A percentile compares a stretch with the other conserved stretches of the same genome.
phyloP scores from a whole-genome alignment of 2,329 filamentous ascomycete genomes.

The Hypomyces rosellus region DNA sequence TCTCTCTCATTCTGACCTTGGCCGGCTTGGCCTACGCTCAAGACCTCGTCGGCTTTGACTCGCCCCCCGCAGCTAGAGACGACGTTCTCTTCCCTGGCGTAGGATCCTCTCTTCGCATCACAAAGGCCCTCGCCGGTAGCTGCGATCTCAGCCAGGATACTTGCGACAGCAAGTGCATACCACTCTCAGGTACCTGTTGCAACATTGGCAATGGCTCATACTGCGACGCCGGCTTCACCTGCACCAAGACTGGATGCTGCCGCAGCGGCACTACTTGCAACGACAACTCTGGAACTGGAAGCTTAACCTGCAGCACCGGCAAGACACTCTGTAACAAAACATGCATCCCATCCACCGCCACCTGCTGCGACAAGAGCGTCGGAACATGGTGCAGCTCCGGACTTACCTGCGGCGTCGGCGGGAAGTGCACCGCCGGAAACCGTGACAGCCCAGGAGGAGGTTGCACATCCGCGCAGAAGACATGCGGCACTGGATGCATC shows the following conservation, averaged over 20 bases:
- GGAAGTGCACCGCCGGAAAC: background rate
- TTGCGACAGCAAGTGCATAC: conserved; percentile 27
- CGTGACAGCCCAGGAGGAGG: conserved; percentile 1
- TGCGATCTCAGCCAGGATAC: conserved; percentile 17
- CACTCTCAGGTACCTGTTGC: conserved; percentile 22
- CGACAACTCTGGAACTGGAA: background rate
- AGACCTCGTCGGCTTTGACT: background rate
- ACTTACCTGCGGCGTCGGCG: conserved; percentile 4
- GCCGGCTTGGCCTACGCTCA: background rate
- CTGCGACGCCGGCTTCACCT: conserved; percentile 4
- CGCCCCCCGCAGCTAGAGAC: background rate
- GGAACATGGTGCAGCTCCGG: conserved; percentile 6
- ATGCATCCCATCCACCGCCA: conserved; percentile 19
- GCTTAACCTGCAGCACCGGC: conserved; percentile 1
- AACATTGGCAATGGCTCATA: conserved; percentile 1
- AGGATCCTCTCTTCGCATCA: conserved; percentile 9
- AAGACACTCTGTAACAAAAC: conserved; percentile 11
- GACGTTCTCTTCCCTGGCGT: background rate
- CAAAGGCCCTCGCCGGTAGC: conserved; percentile 12
- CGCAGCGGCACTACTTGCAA: conserved; percentile 19
- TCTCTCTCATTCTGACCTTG: background rate
- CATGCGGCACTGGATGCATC: conserved; percentile 14
- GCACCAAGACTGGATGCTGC: conserved; percentile 23
- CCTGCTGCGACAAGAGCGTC: conserved; percentile 21
- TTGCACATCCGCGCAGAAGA: background rate